phyloP scores from a whole-genome alignment of 2,329 filamentous ascomycete genomes.

The Fusarium nematophilum region DNA sequence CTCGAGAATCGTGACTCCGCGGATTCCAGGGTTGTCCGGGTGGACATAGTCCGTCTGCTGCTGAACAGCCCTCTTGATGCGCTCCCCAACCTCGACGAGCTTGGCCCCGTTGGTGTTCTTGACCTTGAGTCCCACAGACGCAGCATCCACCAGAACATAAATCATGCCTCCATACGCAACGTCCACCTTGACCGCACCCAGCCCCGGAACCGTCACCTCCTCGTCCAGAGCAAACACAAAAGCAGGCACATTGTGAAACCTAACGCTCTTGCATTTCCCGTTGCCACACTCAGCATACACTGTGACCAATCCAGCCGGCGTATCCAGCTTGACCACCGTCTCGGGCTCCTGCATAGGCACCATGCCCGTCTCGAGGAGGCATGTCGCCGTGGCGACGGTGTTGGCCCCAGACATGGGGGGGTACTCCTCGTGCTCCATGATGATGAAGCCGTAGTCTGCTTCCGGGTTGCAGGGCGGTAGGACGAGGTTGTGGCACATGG shows the following conservation, averaged over 20 bases:
- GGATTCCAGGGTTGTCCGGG: slow-evolving; percentile 26
- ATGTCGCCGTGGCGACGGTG: slow-evolving; percentile 24
- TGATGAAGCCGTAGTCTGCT: slow-evolving; percentile 37
- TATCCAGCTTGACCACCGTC: slow-evolving; percentile 30
- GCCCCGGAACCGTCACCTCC: slow-evolving; percentile 16
- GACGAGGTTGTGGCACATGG: slow-evolving; percentile 34
- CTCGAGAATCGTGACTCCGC: slow-evolving; percentile 27
- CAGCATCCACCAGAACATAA: slow-evolving; percentile 29
- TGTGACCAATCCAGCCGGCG: slow-evolving; percentile 29
- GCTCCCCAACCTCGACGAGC: slow-evolving; percentile 28
- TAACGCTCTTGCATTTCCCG: slow-evolving; percentile 31
- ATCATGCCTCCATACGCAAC: slow-evolving; percentile 37
- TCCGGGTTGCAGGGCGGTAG: slow-evolving; percentile 25
- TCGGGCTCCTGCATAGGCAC: slow-evolving; percentile 31
- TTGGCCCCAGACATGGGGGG: slow-evolving; percentile 36
- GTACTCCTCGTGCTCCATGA: slow-evolving; percentile 37
- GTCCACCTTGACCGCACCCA: slow-evolving; percentile 21
- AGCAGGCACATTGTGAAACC: slow-evolving; percentile 34
- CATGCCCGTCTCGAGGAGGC: slow-evolving; percentile 31
- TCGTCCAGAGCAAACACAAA: slow-evolving; percentile 32
- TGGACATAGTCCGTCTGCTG: slow-evolving; percentile 21
- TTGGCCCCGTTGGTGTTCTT: slow-evolving; percentile 18
- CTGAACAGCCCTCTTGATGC: slow-evolving; percentile 25
- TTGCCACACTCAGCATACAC: slow-evolving; percentile 24
- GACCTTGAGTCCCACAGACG: slow-evolving; percentile 21